These are phyloP conservation scores for Avena insularis DNA, from an alignment of 176 grass and related monocot species.

Conservation along the genomic window DNA sequence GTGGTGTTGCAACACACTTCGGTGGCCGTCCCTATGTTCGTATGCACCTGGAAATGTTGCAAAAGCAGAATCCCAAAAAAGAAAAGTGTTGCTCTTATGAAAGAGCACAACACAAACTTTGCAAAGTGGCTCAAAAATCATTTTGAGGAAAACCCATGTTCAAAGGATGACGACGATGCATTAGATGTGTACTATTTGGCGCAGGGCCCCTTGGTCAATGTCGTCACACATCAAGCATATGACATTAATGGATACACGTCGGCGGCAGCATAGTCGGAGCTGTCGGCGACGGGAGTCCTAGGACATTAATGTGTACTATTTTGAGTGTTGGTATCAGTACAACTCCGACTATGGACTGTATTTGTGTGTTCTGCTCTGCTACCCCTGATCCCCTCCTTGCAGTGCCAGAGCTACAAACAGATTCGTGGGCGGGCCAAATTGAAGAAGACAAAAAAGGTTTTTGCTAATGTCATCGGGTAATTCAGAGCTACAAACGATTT, in stretches of 20 bases:
- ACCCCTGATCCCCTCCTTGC: no score
- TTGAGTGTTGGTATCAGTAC: no score
- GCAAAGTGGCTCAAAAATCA: not conserved
- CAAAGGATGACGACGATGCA: not conserved
- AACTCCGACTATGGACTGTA: no score
- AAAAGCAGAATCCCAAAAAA: not conserved
- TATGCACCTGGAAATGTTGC: not conserved
- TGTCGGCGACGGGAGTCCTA: no score
- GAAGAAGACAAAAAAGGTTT: no score
- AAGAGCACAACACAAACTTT: conserved; percentile 9
- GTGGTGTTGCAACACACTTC: not conserved
- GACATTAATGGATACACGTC: not conserved
- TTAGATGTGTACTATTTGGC: not conserved
- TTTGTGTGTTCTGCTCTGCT: no score
- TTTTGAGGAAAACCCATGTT: not conserved
- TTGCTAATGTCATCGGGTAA: no score
- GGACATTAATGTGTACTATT: no score
- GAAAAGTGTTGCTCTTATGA: not conserved
- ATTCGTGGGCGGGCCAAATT: no score
- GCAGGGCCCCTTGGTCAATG: not conserved
- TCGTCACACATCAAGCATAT: not conserved
- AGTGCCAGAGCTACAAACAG: no score
- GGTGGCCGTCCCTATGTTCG: not conserved
- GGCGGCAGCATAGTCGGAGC: no score
- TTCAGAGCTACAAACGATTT: no score